These are phyloP conservation scores for Ceratocystis lukuohia DNA, from an alignment of 2,329 filamentous ascomycete species.

Conservation along the genomic window DNA sequence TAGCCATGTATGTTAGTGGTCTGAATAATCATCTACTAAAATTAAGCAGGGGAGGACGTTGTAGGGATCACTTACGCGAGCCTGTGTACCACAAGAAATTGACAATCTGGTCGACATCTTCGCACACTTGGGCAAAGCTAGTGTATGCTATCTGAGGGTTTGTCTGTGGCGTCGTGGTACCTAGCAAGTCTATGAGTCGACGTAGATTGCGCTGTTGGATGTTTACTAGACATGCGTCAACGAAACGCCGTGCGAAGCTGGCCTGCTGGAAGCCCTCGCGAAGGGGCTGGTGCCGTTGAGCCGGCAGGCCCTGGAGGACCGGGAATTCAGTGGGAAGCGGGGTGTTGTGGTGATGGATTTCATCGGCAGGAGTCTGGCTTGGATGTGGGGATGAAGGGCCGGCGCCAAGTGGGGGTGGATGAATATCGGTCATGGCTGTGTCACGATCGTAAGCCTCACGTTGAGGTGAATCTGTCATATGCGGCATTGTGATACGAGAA, in stretches of 20 bases:
- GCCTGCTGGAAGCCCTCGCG: constrained; percentile 3
- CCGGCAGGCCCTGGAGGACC: background rate
- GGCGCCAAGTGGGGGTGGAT: background rate
- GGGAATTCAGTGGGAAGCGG: constrained; percentile 14
- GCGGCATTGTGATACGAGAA: background rate
- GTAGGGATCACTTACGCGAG: constrained; percentile 49
- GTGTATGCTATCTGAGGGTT: constrained; percentile 41
- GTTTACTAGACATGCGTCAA: constrained; percentile 9
- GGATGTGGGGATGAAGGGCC: background rate
- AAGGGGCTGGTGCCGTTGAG: background rate
- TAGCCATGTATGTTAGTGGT: constrained; percentile 20
- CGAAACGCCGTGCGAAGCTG: constrained; percentile 3
- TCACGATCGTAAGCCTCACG: background rate
- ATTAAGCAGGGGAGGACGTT: background rate
- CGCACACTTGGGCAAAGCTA: constrained; percentile 55
- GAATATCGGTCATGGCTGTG: background rate
- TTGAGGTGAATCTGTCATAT: background rate
- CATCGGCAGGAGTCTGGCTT: background rate
- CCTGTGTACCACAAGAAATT: constrained; percentile 78
- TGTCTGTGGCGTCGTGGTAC: constrained; percentile 27
- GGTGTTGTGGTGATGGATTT: background rate
- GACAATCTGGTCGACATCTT: constrained; percentile 59
- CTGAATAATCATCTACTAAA: background rate
- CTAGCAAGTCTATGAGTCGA: background rate
- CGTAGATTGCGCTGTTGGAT: constrained; percentile 12